phyloP scores from a whole-genome alignment of 2,329 filamentous ascomycete species.

The Ophiostoma australiae region DNA sequence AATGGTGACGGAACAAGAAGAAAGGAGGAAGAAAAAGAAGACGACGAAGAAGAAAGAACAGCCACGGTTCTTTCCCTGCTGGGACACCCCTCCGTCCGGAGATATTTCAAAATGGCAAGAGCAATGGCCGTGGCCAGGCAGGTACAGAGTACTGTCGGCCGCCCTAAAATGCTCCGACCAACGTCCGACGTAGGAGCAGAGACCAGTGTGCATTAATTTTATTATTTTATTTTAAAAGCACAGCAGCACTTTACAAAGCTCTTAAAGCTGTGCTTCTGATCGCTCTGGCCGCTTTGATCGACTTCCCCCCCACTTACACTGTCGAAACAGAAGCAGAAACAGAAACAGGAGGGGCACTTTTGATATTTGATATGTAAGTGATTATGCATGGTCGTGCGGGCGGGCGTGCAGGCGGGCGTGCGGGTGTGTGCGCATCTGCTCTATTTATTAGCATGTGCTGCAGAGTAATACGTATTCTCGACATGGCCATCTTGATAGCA shows the following conservation, averaged over 20 bases:
- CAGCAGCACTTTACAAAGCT: no score
- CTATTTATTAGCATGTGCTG: background rate
- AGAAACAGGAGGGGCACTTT: background rate
- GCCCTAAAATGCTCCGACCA: background rate
- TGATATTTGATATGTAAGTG: background rate
- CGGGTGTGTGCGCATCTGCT: background rate
- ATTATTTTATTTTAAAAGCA: background rate
- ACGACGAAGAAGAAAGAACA: background rate
- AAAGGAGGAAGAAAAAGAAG: background rate
- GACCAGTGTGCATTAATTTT: background rate
- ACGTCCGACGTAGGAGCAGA: background rate
- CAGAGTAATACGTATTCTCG: background rate
- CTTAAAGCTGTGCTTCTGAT: no score
- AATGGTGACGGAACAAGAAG: no score
- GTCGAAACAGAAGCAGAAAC: background rate
- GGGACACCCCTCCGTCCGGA: background rate
- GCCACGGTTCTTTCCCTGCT: no score
- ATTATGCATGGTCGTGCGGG: background rate
- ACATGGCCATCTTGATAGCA: background rate
- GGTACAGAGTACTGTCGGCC: no score
- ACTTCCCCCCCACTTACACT: background rate
- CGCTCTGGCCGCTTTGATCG: background rate
- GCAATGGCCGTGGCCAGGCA: background rate
- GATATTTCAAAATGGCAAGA: background rate
- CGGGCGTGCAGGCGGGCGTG: no score